Base-by-base conservation (phyloP, 2,329 filamentous ascomycete species). In the Fusarium mexicanum region DNA sequence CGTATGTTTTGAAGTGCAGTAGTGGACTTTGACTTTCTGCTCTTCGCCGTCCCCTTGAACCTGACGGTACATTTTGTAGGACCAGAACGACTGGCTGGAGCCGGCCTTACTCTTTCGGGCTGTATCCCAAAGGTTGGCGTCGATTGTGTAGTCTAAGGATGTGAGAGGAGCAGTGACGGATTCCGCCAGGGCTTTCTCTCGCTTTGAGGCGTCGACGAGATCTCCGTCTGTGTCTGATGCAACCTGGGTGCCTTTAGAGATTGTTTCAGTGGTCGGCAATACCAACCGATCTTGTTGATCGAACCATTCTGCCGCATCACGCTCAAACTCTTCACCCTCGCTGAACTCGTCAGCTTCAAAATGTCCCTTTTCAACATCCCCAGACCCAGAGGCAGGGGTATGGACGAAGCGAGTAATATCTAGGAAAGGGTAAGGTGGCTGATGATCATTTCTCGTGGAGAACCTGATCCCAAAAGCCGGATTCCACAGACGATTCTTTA, bases 11-110 rank as follows among this genome's bases (percentile, higher is more conserved):
- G 86, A 92, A 55, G 85, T 90, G 85, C 94, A 97, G 81, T 98
- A 98, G 79, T 96, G 91, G 2, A 97, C 90, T 64, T 87, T 88
- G 51, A 94, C 89, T 58, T 86, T 87, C 46, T 89, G 80, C 22
- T 85, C 82, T 6, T 84, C 77, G 47, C 86, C 85, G 18, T 84
- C 79, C 53, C 69, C 72, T 6, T 77, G 72, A 48, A 87, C 82
- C 9, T 87, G 88, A 16, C 90, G 87, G 79, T 96, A 96, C 64
- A 94, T 81, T 3, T 79, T 85, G 80, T 95, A 89, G 4, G 88
- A 90, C 93, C 93, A 96, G 79, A 86, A 93, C 0, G 90, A 91
- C 54, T 82, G 82, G 4, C 82, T 77, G 0, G 85, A 83, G 16
- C 84, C 88, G 10, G 81, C 73, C 0, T 81, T 74, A 3, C 88